Base-by-base conservation (phyloP, 441 rosid genomes). In the Pelargonium fulgidum region DNA sequence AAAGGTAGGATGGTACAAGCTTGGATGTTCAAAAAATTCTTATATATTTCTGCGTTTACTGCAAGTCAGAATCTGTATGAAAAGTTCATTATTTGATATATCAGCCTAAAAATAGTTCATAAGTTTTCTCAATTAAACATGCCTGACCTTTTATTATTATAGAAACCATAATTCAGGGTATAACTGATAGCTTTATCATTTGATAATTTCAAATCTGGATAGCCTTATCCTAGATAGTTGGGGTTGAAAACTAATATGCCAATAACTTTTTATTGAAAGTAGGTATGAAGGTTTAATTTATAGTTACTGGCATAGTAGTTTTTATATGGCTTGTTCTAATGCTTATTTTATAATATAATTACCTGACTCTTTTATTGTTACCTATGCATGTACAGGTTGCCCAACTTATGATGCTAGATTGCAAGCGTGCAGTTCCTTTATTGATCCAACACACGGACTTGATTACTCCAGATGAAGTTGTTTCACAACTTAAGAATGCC, bases 381-480 rank as follows among this genome's bases (percentile, higher is more conserved):
- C 36, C 29, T 80, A 72, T 75, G 16, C 65, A 3, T 72, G n/a
- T 81, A 79, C 85, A 95, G 99, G 97, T 88, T 79, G 89, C 78
- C 74, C 93, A 91, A 78, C 76, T 95, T 81, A 89, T 95, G 98
- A 83, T 79, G 85, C 87, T 95, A 44, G 99, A 95, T 79, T 76
- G 83, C 84, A 92, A 92, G 82, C 88, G 85, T 68, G 90, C 98
- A 24, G 89, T 85, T 71, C 77, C 89, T 33, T 80, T 91, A 68
- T 85, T 91, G 77, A 92, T 92, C 76, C 98, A 87, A 67, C 88
- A 86, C 76, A 89, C 79, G 83, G 92, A 95, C 71, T 73, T 88
- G 64, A 91, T 95, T 70, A 71, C 86, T 68, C 97, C 98, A 62
- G 78, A 89, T 74, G 98, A 92, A 79, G 99, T 92, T 76, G 93